Evolutionary conservation across 129 eudicot genomes (phyloP), one percentile per base, ranked within the genome.

Genomic region (Centaurea solstitialis): DNA sequence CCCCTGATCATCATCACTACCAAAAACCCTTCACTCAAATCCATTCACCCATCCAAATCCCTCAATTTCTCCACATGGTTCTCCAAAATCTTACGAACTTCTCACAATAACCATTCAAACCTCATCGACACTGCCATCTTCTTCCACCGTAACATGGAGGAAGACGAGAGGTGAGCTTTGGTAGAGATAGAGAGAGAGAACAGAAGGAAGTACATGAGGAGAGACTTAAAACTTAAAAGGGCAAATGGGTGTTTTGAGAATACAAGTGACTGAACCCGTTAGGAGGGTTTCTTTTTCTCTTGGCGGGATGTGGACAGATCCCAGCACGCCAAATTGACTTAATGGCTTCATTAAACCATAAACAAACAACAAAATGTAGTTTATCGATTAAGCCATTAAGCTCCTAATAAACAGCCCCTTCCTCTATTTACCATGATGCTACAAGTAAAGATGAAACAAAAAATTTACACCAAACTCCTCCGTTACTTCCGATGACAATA

Each of bases 1-100:
- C 74, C 90, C 80, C 85, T 76, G 78, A 77, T 61, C 81, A 57
- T 73, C 83, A 47, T 62, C 86, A 57, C 39, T 75, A 8, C 80
- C 84, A 57, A 79, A 83, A 5, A 77, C 86, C 66, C 70, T 80
- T 43, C 92, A 68, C 72, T 6, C 84, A 9, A 62, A 66, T 74
- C 88, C 89, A 18, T 82, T 76, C 59, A 72, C 78, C 72, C 79
- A 22, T 64, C 93, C 28, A 94, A 94, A 80, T 82, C 81, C 62
- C 94, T 92, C 5, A 93, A 94, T 86, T 92, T 90, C 47, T 84
- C 96, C 75, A 88, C 98, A 76, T 90, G 97, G 97, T 87, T 84
- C 7, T 88, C 90, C 50, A 93, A 94, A 17, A 92, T 81, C 86
- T 4, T 90, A 87, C 89, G 90, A 85, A 72, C 84, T 92, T 68